Evolutionary conservation across 148 eudicot genomes (phyloP), one percentile per base, ranked within the genome.

Genomic region (Hydrangea macrophylla): DNA sequence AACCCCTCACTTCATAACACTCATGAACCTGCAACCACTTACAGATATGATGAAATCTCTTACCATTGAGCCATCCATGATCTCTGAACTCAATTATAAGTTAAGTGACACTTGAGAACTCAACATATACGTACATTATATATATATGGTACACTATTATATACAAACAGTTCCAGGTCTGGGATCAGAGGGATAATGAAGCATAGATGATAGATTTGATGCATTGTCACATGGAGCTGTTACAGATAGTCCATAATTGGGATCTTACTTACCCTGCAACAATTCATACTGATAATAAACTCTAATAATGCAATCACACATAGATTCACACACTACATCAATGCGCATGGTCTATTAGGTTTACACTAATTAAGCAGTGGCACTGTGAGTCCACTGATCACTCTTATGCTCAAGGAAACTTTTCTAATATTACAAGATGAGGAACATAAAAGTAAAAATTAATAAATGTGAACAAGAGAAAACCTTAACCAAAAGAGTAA

Each of bases 181-280:
- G 65, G 65, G 48, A 70, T 60, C 33, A 23, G 31, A 39, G 68
- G 56, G 20, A 31, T 20, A 48, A 64, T 32, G 58, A 60, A 70
- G 6, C 73, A 60, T 31, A 45, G 1, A 32, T 59, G 60, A n/a
- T n/a, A n/a, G n/a, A n/a, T n/a, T n/a, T 70, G 45, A 70, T 70
- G 58, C 28, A 62, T n/a, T 31, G 44, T 61, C 73, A 60, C 67
- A 20, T 70, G 59, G 67, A 61, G 15, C 51, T 6, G 60, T 61
- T 55, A 23, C 67, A 62, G 48, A 53, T 39, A 61, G 53, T 71
- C 39, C 57, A n/a, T 51, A 30, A 31, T n/a, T 36, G 51, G 7
- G 13, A 70, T 70, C 60, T 61, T 71, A 36, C 74, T 71, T 71
- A 62, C 30, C 62, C 54, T 53, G 53, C 61, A 71, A 62, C 31